phyloP scores from a whole-genome alignment of 345 rosid genomes.

The Aethionema arabicum region DNA sequence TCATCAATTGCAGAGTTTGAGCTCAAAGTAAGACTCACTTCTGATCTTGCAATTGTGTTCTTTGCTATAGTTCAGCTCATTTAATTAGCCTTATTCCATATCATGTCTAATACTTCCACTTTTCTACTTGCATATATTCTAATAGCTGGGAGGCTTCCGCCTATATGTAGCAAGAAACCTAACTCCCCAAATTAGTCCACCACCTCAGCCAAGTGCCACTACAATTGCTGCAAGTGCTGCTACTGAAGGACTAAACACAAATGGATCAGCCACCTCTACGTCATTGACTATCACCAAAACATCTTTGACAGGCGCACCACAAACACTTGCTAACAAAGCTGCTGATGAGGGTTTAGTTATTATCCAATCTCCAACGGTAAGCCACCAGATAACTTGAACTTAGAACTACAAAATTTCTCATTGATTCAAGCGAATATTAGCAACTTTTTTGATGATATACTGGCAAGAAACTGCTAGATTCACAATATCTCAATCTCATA shows the following conservation, averaged over 20 bases:
- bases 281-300: constrained; percentile 62
- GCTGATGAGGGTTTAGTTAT: constrained; percentile 73
- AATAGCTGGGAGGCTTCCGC: constrained; percentile 73
- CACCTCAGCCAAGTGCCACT: constrained; percentile 38
- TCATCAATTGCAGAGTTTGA: constrained; percentile 75
- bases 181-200: constrained; percentile 39
- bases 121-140: constrained; percentile 4
- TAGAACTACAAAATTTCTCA: neutral
- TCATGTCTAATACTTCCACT: neutral
- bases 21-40: constrained; percentile 59
- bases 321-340: constrained; percentile 56
- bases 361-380: constrained; percentile 83
- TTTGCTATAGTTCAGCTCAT: neutral
- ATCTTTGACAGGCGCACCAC: constrained; percentile 39
- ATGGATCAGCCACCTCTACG: constrained; percentile 59
- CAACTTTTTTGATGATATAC: neutral
- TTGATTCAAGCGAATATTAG: neutral
- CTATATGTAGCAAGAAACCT: constrained; percentile 61
- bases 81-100: neutral
- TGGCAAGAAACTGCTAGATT: neutral
- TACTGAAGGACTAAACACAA: constrained; percentile 31
- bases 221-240: constrained; percentile 32
- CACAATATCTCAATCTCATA: neutral
- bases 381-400: neutral
- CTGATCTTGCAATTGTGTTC: constrained; percentile 4